Percentiles rank a stretch among this genome's conserved stretches.
phyloP scores from a whole-genome alignment of 1,284 basidiomycete species.

The Fomitopsis pinicola region DNA sequence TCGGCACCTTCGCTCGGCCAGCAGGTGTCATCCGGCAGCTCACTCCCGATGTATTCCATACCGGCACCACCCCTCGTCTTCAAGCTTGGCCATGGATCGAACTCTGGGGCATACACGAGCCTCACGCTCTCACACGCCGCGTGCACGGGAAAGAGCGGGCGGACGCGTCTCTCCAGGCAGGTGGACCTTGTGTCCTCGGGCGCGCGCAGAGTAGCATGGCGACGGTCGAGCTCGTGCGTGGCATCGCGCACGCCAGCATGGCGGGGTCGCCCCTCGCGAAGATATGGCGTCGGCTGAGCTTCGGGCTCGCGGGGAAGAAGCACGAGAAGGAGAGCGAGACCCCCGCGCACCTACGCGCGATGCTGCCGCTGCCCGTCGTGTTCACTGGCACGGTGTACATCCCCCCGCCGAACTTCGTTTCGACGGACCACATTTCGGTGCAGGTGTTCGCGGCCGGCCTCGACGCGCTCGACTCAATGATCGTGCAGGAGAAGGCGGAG shows the following conservation, averaged over 20 bases:
- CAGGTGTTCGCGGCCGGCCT: slow-evolving; percentile 84
- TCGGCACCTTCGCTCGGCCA: slow-evolving; percentile 8
- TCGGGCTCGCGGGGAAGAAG: slow-evolving; percentile 15
- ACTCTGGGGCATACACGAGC: slow-evolving; percentile 50
- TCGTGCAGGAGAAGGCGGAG: too few relatives aligned
- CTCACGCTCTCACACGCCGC: slow-evolving; percentile 66
- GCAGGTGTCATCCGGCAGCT: slow-evolving; percentile 11
- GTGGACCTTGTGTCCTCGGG: slow-evolving; percentile 73
- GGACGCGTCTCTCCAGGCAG: slow-evolving; percentile 35
- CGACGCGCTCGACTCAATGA: too few relatives aligned
- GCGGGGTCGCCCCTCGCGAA: slow-evolving; percentile 8
- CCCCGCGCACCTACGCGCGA: slow-evolving; percentile 38
- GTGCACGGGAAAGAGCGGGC: slow-evolving; percentile 35
- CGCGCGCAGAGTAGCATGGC: slow-evolving; percentile 84
- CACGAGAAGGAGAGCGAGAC: slow-evolving; percentile 27
- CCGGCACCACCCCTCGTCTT: slow-evolving; percentile 23
- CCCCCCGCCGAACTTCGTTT: slow-evolving; percentile 70
- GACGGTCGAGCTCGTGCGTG: slow-evolving; percentile 73
- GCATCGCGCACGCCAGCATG: slow-evolving; percentile 35
- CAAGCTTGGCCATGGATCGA: slow-evolving; percentile 9
- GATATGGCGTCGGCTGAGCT: slow-evolving; percentile 9
- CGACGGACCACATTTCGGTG: slow-evolving; percentile 64
- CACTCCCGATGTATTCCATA: slow-evolving; percentile 29
- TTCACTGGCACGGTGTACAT: slow-evolving; percentile 60
- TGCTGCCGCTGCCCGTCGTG: slow-evolving; percentile 44